A percentile compares a stretch with the other conserved stretches of the same genome.
phyloP scores from a whole-genome alignment of 306 rosid species.

The Corylus avellana region DNA sequence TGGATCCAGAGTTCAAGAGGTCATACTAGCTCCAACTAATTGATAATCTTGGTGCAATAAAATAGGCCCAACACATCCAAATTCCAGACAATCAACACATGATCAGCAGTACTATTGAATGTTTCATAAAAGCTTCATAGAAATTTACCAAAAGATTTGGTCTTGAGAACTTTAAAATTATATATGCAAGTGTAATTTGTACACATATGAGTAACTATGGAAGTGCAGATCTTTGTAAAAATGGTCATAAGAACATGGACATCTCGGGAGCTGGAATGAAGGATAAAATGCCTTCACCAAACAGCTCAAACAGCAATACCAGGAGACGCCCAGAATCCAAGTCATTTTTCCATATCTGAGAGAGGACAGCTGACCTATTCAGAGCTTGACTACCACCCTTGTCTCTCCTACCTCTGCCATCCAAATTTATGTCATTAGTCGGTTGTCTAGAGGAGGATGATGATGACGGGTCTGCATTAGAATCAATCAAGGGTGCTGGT shows the following conservation, averaged over 20 bases:
- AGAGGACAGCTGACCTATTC: conserved; percentile 49
- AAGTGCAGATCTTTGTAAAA: neutral
- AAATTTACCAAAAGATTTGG: neutral
- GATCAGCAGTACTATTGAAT: neutral
- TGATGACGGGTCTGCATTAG: conserved; percentile 26
- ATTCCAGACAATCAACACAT: neutral
- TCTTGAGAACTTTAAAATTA: conserved; percentile 8
- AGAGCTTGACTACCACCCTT: conserved; percentile 28
- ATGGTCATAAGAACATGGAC: conserved; percentile 51
- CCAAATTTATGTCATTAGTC: conserved; percentile 10
- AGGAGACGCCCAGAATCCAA: conserved; percentile 65
- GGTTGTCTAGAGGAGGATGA: conserved; percentile 1
- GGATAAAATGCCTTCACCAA: conserved; percentile 67
- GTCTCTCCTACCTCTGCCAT: conserved; percentile 20
- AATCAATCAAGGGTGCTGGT: conserved; percentile 15
- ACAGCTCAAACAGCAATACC: conserved; percentile 51
- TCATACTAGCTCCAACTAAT: neutral
- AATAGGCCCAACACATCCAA: neutral
- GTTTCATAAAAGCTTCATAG: neutral
- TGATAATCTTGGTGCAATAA: neutral
- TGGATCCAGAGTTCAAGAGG: neutral
- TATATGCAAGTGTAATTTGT: conserved; percentile 8
- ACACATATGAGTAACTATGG: neutral
- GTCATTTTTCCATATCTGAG: conserved; percentile 72
- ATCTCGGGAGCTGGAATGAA: conserved; percentile 68